These are phyloP conservation scores for Stygiomarasmius scandens DNA, from an alignment of 1,284 basidiomycete species.

Conservation along the genomic window DNA sequence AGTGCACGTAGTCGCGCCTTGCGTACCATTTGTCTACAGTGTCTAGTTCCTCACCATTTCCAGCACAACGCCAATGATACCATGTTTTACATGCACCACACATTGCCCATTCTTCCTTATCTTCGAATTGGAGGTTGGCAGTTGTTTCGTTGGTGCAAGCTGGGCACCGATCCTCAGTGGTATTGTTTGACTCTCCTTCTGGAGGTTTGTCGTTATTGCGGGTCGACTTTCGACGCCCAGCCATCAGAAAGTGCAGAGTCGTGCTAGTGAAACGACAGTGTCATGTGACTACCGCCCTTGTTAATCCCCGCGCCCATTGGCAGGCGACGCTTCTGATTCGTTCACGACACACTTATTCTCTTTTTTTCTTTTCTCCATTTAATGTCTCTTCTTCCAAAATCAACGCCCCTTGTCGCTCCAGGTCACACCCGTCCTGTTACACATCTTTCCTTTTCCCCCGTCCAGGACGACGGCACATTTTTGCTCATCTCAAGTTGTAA, in stretches of 20 bases:
- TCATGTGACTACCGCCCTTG: background rate
- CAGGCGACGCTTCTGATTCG: background rate
- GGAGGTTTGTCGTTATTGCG: background rate
- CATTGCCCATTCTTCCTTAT: slow-evolving; percentile 72
- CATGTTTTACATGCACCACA: slow-evolving; percentile 79
- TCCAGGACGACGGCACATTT: slow-evolving; percentile 83
- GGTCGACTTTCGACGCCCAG: background rate
- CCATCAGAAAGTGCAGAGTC: too few relatives aligned
- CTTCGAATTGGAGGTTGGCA: slow-evolving; percentile 29
- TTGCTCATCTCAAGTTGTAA: slow-evolving; percentile 94
- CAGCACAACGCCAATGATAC: slow-evolving; percentile 84
- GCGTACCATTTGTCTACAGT: slow-evolving; percentile 51
- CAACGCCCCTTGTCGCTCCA: slow-evolving; percentile 77
- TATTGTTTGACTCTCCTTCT: slow-evolving; percentile 3
- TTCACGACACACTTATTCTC: slow-evolving; percentile 37
- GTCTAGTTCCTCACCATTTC: slow-evolving; percentile 63
- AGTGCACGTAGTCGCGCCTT: background rate
- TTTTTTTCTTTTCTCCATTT: slow-evolving; percentile 36
- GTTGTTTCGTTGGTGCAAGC: slow-evolving; percentile 37
- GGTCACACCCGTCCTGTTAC: slow-evolving; percentile 89
- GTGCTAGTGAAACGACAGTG: too few relatives aligned
- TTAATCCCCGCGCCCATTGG: background rate
- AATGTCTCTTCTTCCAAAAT: slow-evolving; percentile 62
- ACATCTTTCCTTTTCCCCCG: slow-evolving; percentile 89
- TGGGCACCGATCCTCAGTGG: slow-evolving; percentile 33